A percentile compares a stretch with the other conserved stretches of the same genome.
phyloP scores from a whole-genome alignment of 208 protist genomes.

The Trypanosoma congolense region DNA sequence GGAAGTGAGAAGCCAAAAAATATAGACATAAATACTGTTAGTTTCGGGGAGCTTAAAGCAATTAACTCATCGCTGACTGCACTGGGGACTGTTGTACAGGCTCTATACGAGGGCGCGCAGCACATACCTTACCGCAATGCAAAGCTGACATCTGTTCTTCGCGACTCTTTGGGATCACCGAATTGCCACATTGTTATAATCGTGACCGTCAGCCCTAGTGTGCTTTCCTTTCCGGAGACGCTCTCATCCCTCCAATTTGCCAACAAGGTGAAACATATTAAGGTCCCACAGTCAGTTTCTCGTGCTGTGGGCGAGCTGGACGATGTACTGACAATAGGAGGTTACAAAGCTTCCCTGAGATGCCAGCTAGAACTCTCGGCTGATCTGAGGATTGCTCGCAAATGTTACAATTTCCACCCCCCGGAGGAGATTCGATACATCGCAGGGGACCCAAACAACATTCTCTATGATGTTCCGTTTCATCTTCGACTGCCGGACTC shows the following conservation, averaged over 20 bases:
- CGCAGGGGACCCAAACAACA: slow-evolving; percentile 9
- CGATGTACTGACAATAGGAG: slow-evolving; percentile 40
- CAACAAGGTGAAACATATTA: slow-evolving; percentile 88
- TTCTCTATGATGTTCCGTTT: slow-evolving; percentile 19
- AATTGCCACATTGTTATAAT: slow-evolving; percentile 82
- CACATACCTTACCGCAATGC: slow-evolving; percentile 87
- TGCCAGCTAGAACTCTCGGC: slow-evolving; percentile 57
- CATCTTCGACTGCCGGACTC: slow-evolving; percentile 5
- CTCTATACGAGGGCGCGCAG: slow-evolving; percentile 65
- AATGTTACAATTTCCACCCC: slow-evolving; percentile 5
- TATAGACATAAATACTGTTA: slow-evolving; percentile 57
- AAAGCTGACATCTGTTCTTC: slow-evolving; percentile 86
- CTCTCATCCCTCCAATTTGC: slow-evolving; percentile 86
- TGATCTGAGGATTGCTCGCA: slow-evolving; percentile 58
- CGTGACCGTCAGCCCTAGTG: slow-evolving; percentile 75
- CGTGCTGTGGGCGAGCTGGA: slow-evolving; percentile 24
- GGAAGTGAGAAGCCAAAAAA: slow-evolving; percentile 84
- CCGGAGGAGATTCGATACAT: slow-evolving; percentile 13
- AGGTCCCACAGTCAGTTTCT: slow-evolving; percentile 32
- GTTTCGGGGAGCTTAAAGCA: slow-evolving; percentile 75
- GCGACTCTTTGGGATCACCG: slow-evolving; percentile 76
- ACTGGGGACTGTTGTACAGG: slow-evolving; percentile 90
- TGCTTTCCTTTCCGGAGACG: slow-evolving; percentile 81
- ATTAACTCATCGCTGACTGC: slow-evolving; percentile 93
- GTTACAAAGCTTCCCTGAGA: slow-evolving; percentile 50